phyloP scores from a whole-genome alignment of 176 grass and related monocot species.

The Bolboschoenus planiculmis region DNA sequence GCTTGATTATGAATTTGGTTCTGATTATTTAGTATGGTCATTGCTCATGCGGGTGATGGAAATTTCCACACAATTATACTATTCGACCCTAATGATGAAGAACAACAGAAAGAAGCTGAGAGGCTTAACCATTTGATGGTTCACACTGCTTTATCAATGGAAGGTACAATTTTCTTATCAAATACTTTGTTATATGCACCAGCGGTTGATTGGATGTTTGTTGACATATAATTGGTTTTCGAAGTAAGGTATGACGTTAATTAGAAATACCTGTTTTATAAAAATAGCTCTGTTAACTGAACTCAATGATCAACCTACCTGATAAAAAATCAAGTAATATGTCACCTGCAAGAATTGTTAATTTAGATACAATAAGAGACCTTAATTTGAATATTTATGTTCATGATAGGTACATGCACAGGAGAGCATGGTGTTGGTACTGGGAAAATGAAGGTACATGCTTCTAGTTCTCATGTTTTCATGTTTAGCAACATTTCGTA shows the following conservation, averaged over 20 bases:
- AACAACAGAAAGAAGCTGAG: constrained; percentile 69
- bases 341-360: constrained; percentile 8
- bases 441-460: constrained; percentile 95
- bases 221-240: neutral
- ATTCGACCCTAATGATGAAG: constrained; percentile 74
- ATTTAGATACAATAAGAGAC: neutral
- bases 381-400: neutral
- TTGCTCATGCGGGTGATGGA: constrained; percentile 94
- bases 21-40: constrained; percentile 52
- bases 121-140: constrained; percentile 97
- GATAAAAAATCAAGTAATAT: constrained; percentile 1
- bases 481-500: neutral
- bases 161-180: constrained; percentile 44
- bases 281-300: neutral
- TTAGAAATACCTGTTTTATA: neutral
- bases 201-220: constrained; percentile 1
- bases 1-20: constrained; percentile 25
- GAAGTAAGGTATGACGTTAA: neutral
- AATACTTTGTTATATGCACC: neutral
- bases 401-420: constrained; percentile 72
- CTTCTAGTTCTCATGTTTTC: neutral
- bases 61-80: constrained; percentile 98
- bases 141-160: constrained; percentile 81
- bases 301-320: neutral
- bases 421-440: constrained; percentile 98